Evolutionary conservation across 768 basidiomycete genomes (phyloP).

Genomic region (Naganishia friedmannii): DNA sequence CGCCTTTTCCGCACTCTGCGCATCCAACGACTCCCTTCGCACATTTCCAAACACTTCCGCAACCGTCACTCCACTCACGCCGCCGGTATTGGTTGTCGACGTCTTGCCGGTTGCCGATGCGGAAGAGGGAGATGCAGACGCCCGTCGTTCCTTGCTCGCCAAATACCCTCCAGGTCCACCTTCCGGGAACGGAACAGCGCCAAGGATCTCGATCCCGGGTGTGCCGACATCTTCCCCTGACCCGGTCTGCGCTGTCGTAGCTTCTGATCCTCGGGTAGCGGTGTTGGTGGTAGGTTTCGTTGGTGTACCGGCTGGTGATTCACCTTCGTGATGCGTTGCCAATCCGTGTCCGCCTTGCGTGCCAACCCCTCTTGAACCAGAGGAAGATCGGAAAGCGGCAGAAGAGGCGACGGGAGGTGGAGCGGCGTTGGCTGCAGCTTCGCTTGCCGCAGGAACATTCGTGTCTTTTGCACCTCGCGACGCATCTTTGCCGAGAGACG

Average conservation of each 20-base stretch:
- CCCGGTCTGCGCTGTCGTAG: not conserved
- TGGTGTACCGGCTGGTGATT: not conserved
- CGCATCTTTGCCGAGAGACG: not conserved
- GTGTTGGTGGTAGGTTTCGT: not conserved
- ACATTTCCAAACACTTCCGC: constrained; percentile 1
- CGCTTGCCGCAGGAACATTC: not conserved
- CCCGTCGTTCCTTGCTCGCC: constrained; percentile 17
- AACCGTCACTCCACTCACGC: not conserved
- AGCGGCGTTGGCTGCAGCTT: not conserved
- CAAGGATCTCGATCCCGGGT: constrained; percentile 31
- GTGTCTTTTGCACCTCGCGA: not conserved
- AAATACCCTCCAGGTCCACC: constrained; percentile 32
- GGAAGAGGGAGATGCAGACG: not conserved
- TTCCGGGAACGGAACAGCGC: constrained; percentile 27
- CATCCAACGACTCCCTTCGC: constrained; percentile 33
- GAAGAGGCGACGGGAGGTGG: constrained; percentile 11
- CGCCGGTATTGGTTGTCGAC: not conserved
- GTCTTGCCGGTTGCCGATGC: not conserved
- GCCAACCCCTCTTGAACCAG: not conserved
- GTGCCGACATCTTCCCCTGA: constrained; percentile 21
- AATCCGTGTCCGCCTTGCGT: constrained; percentile 3
- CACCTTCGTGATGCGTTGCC: constrained; percentile 26
- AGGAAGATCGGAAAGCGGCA: constrained; percentile 7
- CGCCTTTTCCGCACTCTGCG: constrained; percentile 49
- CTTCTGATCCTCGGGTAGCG: too few relatives aligned